Evolutionary conservation across 495 filamentous ascomycete species (phyloP).

Genomic region (Penicillium paxilli): DNA sequence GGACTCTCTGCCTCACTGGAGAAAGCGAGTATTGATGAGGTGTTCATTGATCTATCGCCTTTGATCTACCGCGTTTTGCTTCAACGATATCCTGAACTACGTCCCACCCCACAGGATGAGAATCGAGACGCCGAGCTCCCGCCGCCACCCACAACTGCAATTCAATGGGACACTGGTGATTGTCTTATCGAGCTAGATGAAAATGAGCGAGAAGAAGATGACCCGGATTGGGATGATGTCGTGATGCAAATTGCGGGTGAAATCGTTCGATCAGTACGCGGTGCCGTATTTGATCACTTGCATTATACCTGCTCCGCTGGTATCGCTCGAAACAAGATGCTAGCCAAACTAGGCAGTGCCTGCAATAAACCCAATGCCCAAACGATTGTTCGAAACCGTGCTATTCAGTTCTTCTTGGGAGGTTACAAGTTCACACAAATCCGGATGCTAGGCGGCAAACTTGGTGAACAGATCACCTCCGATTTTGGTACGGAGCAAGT

Average conservation of each 20-base stretch:
- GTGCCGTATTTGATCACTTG: conserved; percentile 62
- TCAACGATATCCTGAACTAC: conserved; percentile 75
- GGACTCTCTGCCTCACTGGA: conserved; percentile 58
- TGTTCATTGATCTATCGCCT: conserved; percentile 87
- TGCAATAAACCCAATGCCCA: conserved; percentile 93
- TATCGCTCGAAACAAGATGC: conserved; percentile 88
- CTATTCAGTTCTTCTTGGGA: conserved; percentile 75
- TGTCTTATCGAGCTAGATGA: conserved; percentile 74
- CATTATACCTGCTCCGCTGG: conserved; percentile 91
- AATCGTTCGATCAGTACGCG: conserved; percentile 76
- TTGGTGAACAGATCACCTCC: conserved; percentile 80
- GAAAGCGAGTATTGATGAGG: conserved; percentile 90
- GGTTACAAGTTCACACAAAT: conserved; percentile 96
- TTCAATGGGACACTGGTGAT: conserved; percentile 78
- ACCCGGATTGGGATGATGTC: conserved; percentile 96
- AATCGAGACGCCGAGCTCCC: conserved; percentile 73
- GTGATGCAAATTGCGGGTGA: conserved; percentile 82
- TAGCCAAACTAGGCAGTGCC: conserved; percentile 88
- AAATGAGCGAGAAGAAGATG: conserved; percentile 70
- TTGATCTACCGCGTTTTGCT: conserved; percentile 76
- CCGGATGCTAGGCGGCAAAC: conserved; percentile 91
- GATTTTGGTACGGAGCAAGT: conserved; percentile 80
- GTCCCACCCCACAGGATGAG: conserved; percentile 61
- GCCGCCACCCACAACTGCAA: conserved; percentile 66
- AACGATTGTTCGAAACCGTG: conserved; percentile 83